Conservation (phyloP, 2,329 filamentous ascomycete genomes). For the Rutstroemia sp. region DNA sequence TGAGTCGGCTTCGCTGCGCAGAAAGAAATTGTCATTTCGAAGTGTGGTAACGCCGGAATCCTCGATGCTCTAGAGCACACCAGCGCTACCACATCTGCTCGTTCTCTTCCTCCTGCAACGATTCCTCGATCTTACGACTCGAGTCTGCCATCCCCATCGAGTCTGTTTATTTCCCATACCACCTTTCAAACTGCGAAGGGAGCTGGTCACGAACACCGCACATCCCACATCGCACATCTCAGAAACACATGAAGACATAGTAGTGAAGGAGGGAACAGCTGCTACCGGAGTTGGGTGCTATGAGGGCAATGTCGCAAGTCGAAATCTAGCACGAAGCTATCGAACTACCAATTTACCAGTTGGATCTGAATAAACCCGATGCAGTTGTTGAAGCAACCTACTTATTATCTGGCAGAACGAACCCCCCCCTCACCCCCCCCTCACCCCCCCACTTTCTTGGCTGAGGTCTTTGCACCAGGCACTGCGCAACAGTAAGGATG, state of each 20-base stretch:
- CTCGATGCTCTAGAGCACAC: neutral
- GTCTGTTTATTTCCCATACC: neutral
- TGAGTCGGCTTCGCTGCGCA: neutral
- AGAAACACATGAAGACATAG: constrained; percentile 49
- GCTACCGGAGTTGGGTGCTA: constrained; percentile 47
- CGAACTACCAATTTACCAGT: neutral
- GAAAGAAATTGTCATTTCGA: neutral
- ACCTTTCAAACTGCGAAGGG: neutral
- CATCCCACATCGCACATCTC: constrained; percentile 43
- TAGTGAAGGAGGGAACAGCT: constrained; percentile 36
- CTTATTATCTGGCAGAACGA: constrained; percentile 3
- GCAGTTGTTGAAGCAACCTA: constrained; percentile 17
- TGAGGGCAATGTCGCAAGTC: constrained; percentile 58
- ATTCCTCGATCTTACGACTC: neutral
- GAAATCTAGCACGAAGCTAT: constrained; percentile 35
- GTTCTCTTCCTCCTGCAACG: neutral
- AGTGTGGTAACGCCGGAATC: neutral
- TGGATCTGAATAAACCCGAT: constrained; percentile 15
- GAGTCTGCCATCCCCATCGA: neutral
- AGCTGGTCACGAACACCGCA: too few relatives aligned
- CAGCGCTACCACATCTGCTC: neutral
- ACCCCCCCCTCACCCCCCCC: neutral
- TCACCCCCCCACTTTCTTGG: neutral
- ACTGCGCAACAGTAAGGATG: too few relatives aligned
- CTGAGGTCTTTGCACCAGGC: neutral